phyloP scores from a whole-genome alignment of 352 stramenopile genomes.

The Pythium dissotocum region DNA sequence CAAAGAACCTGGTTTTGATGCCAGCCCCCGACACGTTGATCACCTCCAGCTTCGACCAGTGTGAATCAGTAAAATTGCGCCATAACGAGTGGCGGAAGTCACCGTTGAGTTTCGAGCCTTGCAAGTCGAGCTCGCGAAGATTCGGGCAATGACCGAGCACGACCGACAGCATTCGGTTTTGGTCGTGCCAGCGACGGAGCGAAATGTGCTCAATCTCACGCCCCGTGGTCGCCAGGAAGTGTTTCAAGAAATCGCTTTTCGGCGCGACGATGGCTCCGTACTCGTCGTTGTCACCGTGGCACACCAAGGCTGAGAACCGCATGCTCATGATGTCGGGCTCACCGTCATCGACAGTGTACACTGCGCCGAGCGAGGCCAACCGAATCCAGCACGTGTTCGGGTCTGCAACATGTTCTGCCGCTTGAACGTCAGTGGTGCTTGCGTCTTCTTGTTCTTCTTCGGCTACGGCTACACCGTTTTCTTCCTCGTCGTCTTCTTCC shows the following conservation, averaged over 20 bases:
- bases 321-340: background rate
- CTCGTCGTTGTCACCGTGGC: background rate
- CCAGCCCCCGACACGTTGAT: background rate
- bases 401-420: too few species aligned
- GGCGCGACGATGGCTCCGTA: background rate
- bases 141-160: background rate
- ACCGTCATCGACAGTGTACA: background rate
- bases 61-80: background rate
- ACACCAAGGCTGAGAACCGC: background rate
- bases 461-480: background rate
- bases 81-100: background rate
- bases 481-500: background rate
- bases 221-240: background rate
- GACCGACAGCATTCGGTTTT: background rate
- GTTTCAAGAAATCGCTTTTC: background rate
- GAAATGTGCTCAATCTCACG: background rate
- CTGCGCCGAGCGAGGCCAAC: background rate
- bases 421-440: too few species aligned
- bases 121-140: background rate
- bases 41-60: background rate
- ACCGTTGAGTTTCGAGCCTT: background rate
- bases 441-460: too few species aligned
- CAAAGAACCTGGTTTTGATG: background rate
- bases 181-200: background rate
- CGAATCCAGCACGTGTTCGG: background rate